Evolutionary conservation across 345 rosid species (phyloP).

Genomic region (Populus davidiana): DNA sequence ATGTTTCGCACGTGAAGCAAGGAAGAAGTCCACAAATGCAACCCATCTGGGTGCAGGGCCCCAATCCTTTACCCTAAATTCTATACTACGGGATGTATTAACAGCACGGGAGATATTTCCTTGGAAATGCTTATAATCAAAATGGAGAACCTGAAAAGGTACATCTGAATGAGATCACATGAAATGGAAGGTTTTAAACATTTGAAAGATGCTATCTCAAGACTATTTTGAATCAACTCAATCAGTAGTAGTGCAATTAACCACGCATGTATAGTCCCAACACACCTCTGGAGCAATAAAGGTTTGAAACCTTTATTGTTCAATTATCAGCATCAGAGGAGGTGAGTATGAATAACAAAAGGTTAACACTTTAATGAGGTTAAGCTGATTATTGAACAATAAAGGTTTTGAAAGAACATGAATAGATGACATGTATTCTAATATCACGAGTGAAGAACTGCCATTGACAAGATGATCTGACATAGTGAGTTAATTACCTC

Average conservation of each 20-base stretch:
- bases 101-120: slow-evolving; percentile 51
- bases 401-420: not conserved
- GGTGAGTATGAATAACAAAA: too few species aligned
- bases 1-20: slow-evolving; percentile 78
- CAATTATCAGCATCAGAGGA: too few species aligned
- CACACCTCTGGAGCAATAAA: too few species aligned
- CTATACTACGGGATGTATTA: slow-evolving; percentile 40
- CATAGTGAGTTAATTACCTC: slow-evolving; percentile 51
- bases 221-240: not conserved
- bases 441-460: not conserved
- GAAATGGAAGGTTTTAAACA: not conserved
- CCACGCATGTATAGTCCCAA: too few species aligned
- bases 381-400: not conserved
- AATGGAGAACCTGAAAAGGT: slow-evolving; percentile 63
- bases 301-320: too few species aligned
- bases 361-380: not conserved
- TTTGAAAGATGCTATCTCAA: not conserved
- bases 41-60: slow-evolving; percentile 99
- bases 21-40: slow-evolving; percentile 97
- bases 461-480: slow-evolving; percentile 5
- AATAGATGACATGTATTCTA: not conserved
- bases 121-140: slow-evolving; percentile 65
- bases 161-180: slow-evolving; percentile 16
- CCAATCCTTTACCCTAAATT: slow-evolving; percentile 87
- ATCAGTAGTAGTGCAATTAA: not conserved